Evolutionary conservation across 768 basidiomycete genomes (phyloP).

Genomic region (Tephrocybe sp.): DNA sequence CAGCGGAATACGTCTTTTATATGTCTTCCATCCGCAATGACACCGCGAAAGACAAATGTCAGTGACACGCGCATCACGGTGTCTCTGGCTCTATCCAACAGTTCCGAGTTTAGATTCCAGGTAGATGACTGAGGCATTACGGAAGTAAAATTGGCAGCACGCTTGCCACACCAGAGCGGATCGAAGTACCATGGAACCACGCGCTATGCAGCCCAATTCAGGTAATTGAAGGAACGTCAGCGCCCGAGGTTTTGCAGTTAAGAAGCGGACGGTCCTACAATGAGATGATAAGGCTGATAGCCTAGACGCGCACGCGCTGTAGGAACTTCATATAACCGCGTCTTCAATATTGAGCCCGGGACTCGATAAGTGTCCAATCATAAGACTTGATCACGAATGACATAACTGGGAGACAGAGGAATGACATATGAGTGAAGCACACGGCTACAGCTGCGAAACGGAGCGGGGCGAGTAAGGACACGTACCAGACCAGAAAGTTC

Average conservation of each 20-base stretch:
- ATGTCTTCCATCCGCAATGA: conserved; percentile 1
- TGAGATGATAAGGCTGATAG: conserved; percentile 6
- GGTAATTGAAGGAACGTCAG: background rate
- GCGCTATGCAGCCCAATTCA: background rate
- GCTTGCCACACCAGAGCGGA: too few species aligned
- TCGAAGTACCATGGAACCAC: background rate
- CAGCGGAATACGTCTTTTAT: conserved; percentile 1
- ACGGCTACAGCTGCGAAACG: conserved; percentile 4
- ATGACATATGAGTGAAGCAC: conserved; percentile 4
- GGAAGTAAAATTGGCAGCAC: too few species aligned
- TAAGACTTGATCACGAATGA: conserved; percentile 9
- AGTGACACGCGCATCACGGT: conserved; percentile 4
- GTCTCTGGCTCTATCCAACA: background rate
- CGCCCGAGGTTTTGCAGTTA: background rate
- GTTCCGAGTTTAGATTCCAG: too few species aligned
- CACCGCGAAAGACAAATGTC: background rate
- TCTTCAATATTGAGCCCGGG: background rate
- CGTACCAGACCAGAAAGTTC: conserved; percentile 4
- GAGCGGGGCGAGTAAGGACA: conserved; percentile 2
- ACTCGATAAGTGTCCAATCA: conserved; percentile 9
- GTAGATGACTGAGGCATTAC: too few species aligned
- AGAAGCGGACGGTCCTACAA: background rate
- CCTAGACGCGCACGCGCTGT: conserved; percentile 9
- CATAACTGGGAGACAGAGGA: background rate
- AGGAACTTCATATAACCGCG: conserved; percentile 7